Percentiles rank a stretch among this genome's conserved stretches.
Evolutionary conservation across 352 stramenopile genomes (phyloP).

Genomic region (Phytophthora megakarya): DNA sequence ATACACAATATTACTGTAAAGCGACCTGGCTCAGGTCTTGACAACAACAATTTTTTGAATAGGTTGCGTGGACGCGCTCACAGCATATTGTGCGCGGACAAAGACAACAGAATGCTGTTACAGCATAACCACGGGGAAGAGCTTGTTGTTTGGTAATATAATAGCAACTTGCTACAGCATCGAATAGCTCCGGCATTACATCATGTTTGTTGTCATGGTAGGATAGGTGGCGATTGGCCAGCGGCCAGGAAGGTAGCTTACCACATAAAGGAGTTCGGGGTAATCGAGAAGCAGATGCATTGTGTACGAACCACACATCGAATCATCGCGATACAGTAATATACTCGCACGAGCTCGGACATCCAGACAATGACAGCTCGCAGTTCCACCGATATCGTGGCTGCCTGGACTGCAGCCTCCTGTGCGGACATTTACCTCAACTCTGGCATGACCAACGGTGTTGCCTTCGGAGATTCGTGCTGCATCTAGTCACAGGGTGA

Average conservation of each 20-base stretch:
- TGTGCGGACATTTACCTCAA: constrained; percentile 17
- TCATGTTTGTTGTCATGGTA: too few species aligned
- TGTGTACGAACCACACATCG: background rate
- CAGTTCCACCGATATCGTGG: constrained; percentile 38
- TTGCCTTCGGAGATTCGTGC: constrained; percentile 22
- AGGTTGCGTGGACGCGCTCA: too few species aligned
- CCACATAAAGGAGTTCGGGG: too few species aligned
- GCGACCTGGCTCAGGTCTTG: background rate
- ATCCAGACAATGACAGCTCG: constrained; percentile 24
- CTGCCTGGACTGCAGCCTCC: constrained; percentile 25
- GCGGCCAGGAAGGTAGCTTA: too few species aligned
- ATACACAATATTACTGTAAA: background rate
- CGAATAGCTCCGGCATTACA: background rate
- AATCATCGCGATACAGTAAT: background rate
- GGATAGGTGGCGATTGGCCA: too few species aligned
- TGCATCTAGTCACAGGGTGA: constrained; percentile 30
- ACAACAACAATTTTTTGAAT: too few species aligned
- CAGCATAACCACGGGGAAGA: too few species aligned
- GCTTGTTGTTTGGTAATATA: too few species aligned
- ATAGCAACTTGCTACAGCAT: too few species aligned
- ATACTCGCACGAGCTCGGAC: constrained; percentile 41
- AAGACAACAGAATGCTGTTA: too few species aligned
- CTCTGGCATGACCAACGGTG: constrained; percentile 35
- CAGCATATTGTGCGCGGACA: too few species aligned
- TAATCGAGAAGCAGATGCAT: too few species aligned